Evolutionary conservation across 2,329 filamentous ascomycete species (phyloP).

Genomic region (Ophiocordyceps camponoti-saundersi): DNA sequence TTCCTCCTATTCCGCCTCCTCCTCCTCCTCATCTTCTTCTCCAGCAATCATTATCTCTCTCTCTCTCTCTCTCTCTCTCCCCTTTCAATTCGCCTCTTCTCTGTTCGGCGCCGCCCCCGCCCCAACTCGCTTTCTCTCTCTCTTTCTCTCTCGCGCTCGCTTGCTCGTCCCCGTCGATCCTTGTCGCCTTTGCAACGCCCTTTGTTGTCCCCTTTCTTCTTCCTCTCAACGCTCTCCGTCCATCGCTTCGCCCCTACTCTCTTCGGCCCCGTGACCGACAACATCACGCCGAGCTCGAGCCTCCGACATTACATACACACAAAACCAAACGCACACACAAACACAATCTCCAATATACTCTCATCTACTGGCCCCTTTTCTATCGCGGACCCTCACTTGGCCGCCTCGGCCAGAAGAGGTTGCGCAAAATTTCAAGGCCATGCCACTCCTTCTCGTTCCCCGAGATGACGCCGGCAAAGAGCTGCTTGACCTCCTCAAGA

Average conservation of each 20-base stretch:
- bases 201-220: too few relatives aligned
- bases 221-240: too few relatives aligned
- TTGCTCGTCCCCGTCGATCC: not conserved
- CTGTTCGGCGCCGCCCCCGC: too few relatives aligned
- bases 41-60: too few relatives aligned
- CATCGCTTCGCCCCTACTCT: not conserved
- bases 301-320: too few relatives aligned
- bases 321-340: too few relatives aligned
- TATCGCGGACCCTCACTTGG: not conserved
- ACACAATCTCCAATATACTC: not conserved
- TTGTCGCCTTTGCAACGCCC: not conserved
- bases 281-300: too few relatives aligned
- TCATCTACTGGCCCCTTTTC: not conserved
- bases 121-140: not conserved
- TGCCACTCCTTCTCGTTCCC: not conserved
- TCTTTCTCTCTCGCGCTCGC: not conserved
- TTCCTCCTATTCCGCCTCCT: not conserved
- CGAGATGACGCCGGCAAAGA: slow-evolving; percentile 18
- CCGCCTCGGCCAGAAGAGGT: slow-evolving; percentile 1
- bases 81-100: not conserved
- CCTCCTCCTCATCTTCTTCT: too few relatives aligned
- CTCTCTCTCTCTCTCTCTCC: not conserved
- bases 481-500: slow-evolving; percentile 28
- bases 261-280: too few relatives aligned
- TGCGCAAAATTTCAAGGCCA: not conserved